Evolutionary conservation across 305 asterid species (phyloP).

Genomic region (Rubia tinctorum): DNA sequence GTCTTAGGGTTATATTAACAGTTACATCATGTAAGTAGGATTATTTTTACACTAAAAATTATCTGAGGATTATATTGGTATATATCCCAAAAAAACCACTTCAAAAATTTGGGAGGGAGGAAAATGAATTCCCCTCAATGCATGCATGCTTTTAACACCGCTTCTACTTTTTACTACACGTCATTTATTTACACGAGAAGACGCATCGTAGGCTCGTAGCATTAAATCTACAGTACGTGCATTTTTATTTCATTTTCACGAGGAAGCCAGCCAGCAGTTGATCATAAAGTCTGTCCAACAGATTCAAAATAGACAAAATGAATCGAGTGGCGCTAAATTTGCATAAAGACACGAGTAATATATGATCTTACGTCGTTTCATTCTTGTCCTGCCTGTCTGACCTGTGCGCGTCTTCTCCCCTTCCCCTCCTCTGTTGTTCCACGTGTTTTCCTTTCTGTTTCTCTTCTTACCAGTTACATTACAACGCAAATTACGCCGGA

Average conservation of each 20-base stretch:
- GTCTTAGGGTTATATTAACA: too few relatives aligned
- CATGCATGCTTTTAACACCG: too few relatives aligned
- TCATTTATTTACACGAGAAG: too few relatives aligned
- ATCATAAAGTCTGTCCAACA: neutral
- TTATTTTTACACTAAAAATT: too few relatives aligned
- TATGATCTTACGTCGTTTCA: neutral
- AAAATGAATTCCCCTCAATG: too few relatives aligned
- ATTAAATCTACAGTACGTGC: too few relatives aligned
- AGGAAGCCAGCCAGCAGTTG: neutral
- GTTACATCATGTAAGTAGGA: too few relatives aligned
- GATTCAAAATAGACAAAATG: neutral
- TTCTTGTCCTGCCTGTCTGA: neutral
- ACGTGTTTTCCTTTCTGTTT: neutral
- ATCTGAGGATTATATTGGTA: too few relatives aligned
- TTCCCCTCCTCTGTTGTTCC: neutral
- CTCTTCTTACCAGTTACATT: neutral
- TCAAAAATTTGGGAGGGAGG: too few relatives aligned
- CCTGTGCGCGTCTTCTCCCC: neutral
- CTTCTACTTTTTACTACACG: too few relatives aligned
- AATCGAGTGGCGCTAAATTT: neutral
- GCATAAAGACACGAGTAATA: neutral
- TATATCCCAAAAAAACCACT: too few relatives aligned
- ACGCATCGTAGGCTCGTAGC: too few relatives aligned
- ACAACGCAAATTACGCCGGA: conserved; percentile 17
- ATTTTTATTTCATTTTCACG: neutral